Evolutionary conservation across 805 yeast genomes (phyloP).

Genomic region (Metschnikowia lunata): DNA sequence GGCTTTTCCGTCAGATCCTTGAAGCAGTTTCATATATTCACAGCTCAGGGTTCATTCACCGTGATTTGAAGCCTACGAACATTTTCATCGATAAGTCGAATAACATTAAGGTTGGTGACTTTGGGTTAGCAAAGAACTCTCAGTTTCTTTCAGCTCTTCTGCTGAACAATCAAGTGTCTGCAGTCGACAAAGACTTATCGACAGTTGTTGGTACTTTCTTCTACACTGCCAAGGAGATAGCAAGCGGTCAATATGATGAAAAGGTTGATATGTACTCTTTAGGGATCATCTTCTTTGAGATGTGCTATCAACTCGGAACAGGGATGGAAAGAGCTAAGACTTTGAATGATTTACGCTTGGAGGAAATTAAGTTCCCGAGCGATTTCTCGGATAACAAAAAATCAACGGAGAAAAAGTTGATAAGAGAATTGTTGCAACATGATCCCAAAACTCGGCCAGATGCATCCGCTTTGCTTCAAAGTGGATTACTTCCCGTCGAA

Average conservation of each 20-base stretch:
- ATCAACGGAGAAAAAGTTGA: slow-evolving; percentile 61
- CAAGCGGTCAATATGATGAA: slow-evolving; percentile 78
- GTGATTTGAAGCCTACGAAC: slow-evolving; percentile 94
- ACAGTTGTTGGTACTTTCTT: slow-evolving; percentile 92
- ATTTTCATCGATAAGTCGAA: slow-evolving; percentile 88
- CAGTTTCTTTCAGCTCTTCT: slow-evolving; percentile 43
- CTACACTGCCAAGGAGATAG: slow-evolving; percentile 87
- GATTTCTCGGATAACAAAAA: slow-evolving; percentile 54
- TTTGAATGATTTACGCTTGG: slow-evolving; percentile 57
- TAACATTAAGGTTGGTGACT: slow-evolving; percentile 93
- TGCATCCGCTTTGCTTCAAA: slow-evolving; percentile 67
- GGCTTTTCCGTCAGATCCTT: slow-evolving; percentile 77
- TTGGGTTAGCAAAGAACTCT: slow-evolving; percentile 91
- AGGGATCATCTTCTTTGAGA: slow-evolving; percentile 93
- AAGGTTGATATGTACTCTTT: slow-evolving; percentile 94
- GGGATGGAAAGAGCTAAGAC: slow-evolving; percentile 89
- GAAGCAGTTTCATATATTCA: slow-evolving; percentile 92
- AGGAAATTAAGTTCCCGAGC: slow-evolving; percentile 62
- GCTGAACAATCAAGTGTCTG: slow-evolving; percentile 37
- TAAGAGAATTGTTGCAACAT: slow-evolving; percentile 67
- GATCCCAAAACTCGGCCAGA: slow-evolving; percentile 75
- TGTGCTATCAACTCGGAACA: slow-evolving; percentile 81
- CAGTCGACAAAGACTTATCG: slow-evolving; percentile 64
- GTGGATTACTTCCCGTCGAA: slow-evolving; percentile 82
- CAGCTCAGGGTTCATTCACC: slow-evolving; percentile 87